These are phyloP conservation scores for Scutellaria barbata DNA, from an alignment of 257 asterid genomes.

Conservation along the genomic window DNA sequence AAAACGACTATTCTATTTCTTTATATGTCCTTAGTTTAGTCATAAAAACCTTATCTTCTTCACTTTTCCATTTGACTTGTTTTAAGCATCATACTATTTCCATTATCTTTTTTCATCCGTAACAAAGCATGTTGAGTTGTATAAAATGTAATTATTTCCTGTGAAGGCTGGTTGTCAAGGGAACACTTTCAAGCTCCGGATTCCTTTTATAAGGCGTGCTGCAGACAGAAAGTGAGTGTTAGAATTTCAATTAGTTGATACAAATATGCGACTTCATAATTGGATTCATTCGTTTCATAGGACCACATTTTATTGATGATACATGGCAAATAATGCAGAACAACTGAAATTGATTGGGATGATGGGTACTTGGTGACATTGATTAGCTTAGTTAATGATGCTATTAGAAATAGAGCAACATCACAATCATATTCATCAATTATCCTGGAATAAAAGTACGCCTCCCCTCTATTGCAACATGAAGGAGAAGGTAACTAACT, in stretches of 20 bases:
- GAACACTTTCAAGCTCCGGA: conserved; percentile 77
- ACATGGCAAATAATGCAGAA: background rate
- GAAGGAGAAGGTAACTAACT: too few species aligned
- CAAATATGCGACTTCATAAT: background rate
- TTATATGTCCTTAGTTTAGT: conserved; percentile 9
- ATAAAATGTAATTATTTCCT: conserved; percentile 7
- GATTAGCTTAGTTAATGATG: background rate
- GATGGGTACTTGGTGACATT: background rate
- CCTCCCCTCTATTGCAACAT: too few species aligned
- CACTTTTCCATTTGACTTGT: conserved; percentile 1
- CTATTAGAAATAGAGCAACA: too few species aligned
- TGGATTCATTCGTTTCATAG: background rate
- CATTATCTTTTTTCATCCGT: conserved; percentile 2
- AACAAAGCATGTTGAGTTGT: conserved; percentile 6
- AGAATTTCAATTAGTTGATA: conserved; percentile 24
- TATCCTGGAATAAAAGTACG: too few species aligned
- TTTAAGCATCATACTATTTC: background rate
- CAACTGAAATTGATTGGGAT: background rate
- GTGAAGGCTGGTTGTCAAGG: conserved; percentile 80
- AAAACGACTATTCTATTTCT: conserved; percentile 22
- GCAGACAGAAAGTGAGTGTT: conserved; percentile 80
- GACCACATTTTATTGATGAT: conserved; percentile 3
- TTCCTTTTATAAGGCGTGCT: conserved; percentile 87
- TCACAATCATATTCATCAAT: too few species aligned
- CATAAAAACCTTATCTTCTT: background rate